Base-by-base conservation (phyloP, 2,329 filamentous ascomycete species). In the Blumeria hordei region DNA sequence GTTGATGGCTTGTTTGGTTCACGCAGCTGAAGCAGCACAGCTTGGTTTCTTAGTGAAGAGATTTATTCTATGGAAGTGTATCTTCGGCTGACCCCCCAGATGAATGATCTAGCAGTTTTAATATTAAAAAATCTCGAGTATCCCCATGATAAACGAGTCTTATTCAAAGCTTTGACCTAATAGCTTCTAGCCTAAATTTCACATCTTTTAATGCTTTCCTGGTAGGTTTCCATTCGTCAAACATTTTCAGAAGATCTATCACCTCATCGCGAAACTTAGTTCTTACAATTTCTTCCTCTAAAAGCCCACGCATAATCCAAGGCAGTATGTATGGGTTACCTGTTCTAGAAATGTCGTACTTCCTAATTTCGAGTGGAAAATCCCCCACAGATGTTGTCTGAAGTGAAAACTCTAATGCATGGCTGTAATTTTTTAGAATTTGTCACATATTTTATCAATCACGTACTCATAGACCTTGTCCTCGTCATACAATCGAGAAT, bases 191-290 rank as follows among this genome's bases (percentile, higher is more conserved):
- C 58, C 92, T 75, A 68, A 93, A 96, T 68, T 94, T 94, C 50
- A 98, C 88, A 68, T 98, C 92, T 69, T 92, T 94, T 56, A 98
- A 69, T 45, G 85, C 85, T 70, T 96, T 98, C 7, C 81, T 94
- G 0, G 73, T 75, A 0, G 92, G 92, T 64, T 84, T 88, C 92
- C 92, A 98, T 54, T 85, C 80, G 65, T 96, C 88, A 67, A 96
- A 98, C 67, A 94, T 80, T 57, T 72, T 73, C n/a, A 98, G 71
- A 53, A 98, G 68, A 63, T 87, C 77, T 57, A 77, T 76, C 6
- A 86, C 87, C 69, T 98, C 92, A 1, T 74, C 69, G 35, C 78
- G 78, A 16, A 94, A 69, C 64, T 93, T 84, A 21, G 78, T 85
- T 66, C 84, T 88, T 28, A 96, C 90, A 63, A 87, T 80, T 16